Percentiles rank a stretch among this genome's conserved stretches.
Evolutionary conservation across 1,284 basidiomycete genomes (phyloP).

Genomic region (Ceratobasidium sp.): DNA sequence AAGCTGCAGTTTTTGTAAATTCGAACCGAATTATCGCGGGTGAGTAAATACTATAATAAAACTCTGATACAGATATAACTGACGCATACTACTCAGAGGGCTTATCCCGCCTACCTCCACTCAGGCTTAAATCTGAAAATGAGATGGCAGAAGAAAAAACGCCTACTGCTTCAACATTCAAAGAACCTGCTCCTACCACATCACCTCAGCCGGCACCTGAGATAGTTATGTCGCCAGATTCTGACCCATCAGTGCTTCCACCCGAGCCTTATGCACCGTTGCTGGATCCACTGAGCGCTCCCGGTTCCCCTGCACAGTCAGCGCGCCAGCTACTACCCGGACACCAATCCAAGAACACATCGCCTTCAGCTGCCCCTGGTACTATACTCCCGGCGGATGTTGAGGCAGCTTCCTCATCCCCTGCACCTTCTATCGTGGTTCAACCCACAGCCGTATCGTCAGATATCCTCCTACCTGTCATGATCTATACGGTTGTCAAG

Average conservation of each 20-base stretch:
- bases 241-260: neutral
- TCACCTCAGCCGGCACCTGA: constrained; percentile 27
- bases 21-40: constrained; percentile 86
- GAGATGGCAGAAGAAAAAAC: constrained; percentile 54
- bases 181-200: constrained; percentile 38
- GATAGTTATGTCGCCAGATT: constrained; percentile 29
- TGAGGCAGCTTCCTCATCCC: constrained; percentile 42
- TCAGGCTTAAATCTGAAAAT: constrained; percentile 67
- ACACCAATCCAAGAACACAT: constrained; percentile 41
- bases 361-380: constrained; percentile 35
- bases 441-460: constrained; percentile 62
- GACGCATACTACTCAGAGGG: constrained; percentile 59
- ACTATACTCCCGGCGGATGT: constrained; percentile 36
- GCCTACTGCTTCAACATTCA: constrained; percentile 49
- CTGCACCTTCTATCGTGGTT: constrained; percentile 43
- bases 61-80: neutral
- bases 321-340: constrained; percentile 1
- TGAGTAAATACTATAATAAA: constrained; percentile 49
- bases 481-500: constrained; percentile 91
- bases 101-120: constrained; percentile 68
- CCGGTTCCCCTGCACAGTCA: constrained; percentile 43
- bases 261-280: neutral
- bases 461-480: constrained; percentile 84
- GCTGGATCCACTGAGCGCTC: constrained; percentile 37
- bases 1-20: constrained; percentile 78